Percentiles rank a stretch among this genome's conserved stretches.
Evolutionary conservation across 805 yeast genomes (phyloP).

Genomic region (Cyberlindnera galapagoensis): DNA sequence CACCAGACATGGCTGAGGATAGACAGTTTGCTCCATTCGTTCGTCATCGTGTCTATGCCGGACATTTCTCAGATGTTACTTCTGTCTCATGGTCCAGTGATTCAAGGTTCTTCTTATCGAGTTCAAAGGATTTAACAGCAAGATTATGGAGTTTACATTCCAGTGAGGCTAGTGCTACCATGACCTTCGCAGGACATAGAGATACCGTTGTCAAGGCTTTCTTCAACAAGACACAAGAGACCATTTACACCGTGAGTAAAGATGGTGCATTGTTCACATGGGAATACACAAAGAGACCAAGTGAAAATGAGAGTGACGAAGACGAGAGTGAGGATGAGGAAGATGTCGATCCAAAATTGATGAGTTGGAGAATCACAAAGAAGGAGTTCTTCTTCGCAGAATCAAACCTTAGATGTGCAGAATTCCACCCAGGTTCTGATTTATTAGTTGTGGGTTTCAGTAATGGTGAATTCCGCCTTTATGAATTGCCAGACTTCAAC

Average conservation of each 20-base stretch:
- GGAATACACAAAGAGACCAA: constrained; percentile 67
- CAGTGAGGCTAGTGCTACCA: constrained; percentile 68
- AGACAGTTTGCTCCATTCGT: constrained; percentile 95
- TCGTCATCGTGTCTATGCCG: constrained; percentile 83
- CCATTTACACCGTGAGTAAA: constrained; percentile 83
- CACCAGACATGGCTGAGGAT: constrained; percentile 75
- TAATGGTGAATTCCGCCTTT: constrained; percentile 85
- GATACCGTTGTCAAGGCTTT: constrained; percentile 86
- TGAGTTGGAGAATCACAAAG: constrained; percentile 77
- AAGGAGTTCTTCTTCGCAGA: constrained; percentile 69
- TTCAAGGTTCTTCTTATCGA: constrained; percentile 77
- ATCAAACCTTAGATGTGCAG: constrained; percentile 68
- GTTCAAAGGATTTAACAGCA: constrained; percentile 87
- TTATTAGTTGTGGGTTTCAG: constrained; percentile 83
- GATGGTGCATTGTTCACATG: constrained; percentile 94
- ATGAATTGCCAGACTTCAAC: constrained; percentile 77
- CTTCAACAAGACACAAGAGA: constrained; percentile 82
- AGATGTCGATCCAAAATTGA: constrained; percentile 31
- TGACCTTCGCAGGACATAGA: constrained; percentile 87
- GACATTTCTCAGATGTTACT: constrained; percentile 79
- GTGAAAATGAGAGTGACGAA: constrained; percentile 37
- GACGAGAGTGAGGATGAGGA: constrained; percentile 32
- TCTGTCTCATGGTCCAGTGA: constrained; percentile 86
- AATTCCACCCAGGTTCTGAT: constrained; percentile 70
- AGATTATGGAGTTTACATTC: constrained; percentile 72